A percentile compares a stretch with the other conserved stretches of the same genome.
Conservation (phyloP, 2,329 filamentous ascomycete species). For the Hypoxylon rubiginosum region DNA sequence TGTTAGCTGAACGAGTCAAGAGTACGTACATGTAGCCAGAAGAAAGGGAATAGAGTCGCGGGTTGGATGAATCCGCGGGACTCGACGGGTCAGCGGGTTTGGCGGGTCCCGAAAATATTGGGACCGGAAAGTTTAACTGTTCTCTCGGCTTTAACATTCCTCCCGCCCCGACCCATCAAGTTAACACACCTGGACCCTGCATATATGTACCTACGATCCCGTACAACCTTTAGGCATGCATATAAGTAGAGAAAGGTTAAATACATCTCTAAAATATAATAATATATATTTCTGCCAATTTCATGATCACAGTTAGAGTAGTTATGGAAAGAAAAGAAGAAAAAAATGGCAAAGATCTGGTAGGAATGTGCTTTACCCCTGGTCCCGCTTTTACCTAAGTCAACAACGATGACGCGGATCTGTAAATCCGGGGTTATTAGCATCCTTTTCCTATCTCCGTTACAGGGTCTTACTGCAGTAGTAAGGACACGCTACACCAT, state of each 20-base stretch:
- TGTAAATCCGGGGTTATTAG: neutral
- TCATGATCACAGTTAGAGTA: neutral
- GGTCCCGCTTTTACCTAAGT: neutral
- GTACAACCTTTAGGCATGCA: no score
- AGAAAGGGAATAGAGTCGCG: slow-evolving; percentile 3
- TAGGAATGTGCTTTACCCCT: neutral
- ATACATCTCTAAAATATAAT: neutral
- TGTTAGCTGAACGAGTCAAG: slow-evolving; percentile 22
- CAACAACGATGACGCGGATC: neutral
- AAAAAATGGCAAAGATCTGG: neutral
- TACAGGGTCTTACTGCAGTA: neutral
- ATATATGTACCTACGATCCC: neutral
- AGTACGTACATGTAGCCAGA: slow-evolving; percentile 21
- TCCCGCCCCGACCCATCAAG: slow-evolving; percentile 29
- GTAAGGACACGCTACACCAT: neutral
- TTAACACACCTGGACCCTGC: neutral
- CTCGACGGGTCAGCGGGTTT: slow-evolving; percentile 7
- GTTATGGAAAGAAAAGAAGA: no score
- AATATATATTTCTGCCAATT: neutral
- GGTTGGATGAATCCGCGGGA: slow-evolving; percentile 7
- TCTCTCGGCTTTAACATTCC: slow-evolving; percentile 39
- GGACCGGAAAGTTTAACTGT: slow-evolving; percentile 17
- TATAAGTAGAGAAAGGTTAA: neutral
- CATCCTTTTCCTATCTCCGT: neutral
- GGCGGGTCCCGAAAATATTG: slow-evolving; percentile 21